phyloP scores from a whole-genome alignment of 345 rosid species.

The Arabis hirsuta region DNA sequence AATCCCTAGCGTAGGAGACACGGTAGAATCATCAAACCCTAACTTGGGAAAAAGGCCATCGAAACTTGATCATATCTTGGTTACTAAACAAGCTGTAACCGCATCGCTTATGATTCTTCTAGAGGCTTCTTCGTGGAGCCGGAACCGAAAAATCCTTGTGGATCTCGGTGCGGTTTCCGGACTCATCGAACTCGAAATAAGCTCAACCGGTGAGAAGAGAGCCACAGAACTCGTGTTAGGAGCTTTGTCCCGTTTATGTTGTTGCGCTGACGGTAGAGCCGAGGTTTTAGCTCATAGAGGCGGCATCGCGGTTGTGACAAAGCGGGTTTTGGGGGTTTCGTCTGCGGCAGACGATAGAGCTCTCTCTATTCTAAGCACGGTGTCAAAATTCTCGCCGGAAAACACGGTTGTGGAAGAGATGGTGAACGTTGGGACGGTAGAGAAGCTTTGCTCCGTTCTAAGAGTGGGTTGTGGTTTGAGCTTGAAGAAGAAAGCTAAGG shows the following conservation, averaged over 20 bases:
- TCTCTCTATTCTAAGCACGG: slow-evolving; percentile 50
- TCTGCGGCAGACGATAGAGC: slow-evolving; percentile 59
- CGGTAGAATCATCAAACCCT: slow-evolving; percentile 33
- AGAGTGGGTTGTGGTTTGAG: slow-evolving; percentile 48
- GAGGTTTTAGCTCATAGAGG: slow-evolving; percentile 58
- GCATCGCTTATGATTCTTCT: slow-evolving; percentile 56
- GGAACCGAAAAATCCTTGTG: slow-evolving; percentile 61
- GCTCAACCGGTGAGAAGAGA: slow-evolving; percentile 43
- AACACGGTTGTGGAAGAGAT: slow-evolving; percentile 62
- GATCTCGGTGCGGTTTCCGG: slow-evolving; percentile 56
- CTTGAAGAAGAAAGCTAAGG: slow-evolving; percentile 59
- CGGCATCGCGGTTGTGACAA: slow-evolving; percentile 62
- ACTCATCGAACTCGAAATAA: slow-evolving; percentile 73
- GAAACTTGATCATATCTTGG: slow-evolving; percentile 30
- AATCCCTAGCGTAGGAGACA: slow-evolving; percentile 22
- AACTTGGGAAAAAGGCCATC: slow-evolving; percentile 15
- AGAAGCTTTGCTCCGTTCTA: slow-evolving; percentile 61
- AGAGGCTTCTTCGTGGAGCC: slow-evolving; percentile 55
- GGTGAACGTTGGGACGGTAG: slow-evolving; percentile 58
- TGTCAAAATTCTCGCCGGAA: slow-evolving; percentile 58
- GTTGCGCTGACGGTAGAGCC: slow-evolving; percentile 71
- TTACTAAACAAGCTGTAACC: slow-evolving; percentile 53
- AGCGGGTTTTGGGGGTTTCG: slow-evolving; percentile 60
- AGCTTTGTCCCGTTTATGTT: slow-evolving; percentile 62
- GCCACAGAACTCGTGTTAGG: slow-evolving; percentile 66